Conservation (phyloP, 306 rosid genomes). For the Sicyos baderoa region DNA sequence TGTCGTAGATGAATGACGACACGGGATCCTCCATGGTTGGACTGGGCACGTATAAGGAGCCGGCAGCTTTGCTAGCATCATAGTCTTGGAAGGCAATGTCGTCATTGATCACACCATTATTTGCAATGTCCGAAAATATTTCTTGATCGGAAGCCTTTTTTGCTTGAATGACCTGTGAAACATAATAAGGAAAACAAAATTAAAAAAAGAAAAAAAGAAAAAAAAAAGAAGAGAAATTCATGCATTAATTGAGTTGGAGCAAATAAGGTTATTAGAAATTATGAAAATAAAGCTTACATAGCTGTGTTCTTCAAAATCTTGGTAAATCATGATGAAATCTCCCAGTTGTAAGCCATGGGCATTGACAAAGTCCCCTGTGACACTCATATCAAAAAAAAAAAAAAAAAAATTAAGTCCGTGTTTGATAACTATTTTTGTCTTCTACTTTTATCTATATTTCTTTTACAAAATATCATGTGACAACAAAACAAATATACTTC, state of each 20-base stretch:
- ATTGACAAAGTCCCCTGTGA: slow-evolving; percentile 70
- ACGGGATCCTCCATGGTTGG: slow-evolving; percentile 33
- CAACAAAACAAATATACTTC: too few relatives aligned
- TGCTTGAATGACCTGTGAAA: slow-evolving; percentile 53
- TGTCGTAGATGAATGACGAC: slow-evolving; percentile 75
- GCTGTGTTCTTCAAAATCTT: slow-evolving; percentile 40
- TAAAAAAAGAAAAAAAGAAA: too few relatives aligned
- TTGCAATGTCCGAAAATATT: slow-evolving; percentile 24
- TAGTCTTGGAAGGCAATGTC: slow-evolving; percentile 36
- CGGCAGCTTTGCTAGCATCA: slow-evolving; percentile 34
- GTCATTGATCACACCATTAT: slow-evolving; percentile 23
- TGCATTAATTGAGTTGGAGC: background rate
- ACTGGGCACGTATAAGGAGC: slow-evolving; percentile 28
- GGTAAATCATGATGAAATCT: slow-evolving; percentile 72
- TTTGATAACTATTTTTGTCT: background rate
- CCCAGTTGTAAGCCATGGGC: slow-evolving; percentile 63
- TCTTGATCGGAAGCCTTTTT: slow-evolving; percentile 43
- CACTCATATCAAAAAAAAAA: background rate
- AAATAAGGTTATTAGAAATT: background rate
- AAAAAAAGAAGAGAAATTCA: background rate
- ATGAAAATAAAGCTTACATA: slow-evolving; percentile 38
- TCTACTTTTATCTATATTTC: too few relatives aligned
- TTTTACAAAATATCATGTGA: too few relatives aligned
- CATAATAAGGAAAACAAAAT: too few relatives aligned
- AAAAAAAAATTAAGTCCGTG: too few relatives aligned